Evolutionary conservation across 1,284 basidiomycete species (phyloP).

Genomic region (Tylopilus orsonianus): DNA sequence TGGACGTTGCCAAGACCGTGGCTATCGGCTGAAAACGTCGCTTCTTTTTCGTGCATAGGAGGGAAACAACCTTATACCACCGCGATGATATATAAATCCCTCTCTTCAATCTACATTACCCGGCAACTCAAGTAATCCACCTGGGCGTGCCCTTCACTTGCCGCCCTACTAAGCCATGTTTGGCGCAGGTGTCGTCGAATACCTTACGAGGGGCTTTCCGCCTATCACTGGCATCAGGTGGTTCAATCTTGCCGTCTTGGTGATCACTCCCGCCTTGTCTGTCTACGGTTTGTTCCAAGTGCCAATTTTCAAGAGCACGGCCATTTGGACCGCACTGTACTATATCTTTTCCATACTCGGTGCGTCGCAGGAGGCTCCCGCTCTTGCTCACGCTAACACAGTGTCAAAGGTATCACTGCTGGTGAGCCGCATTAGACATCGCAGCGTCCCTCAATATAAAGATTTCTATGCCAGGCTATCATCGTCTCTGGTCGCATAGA

Average conservation of each 20-base stretch:
- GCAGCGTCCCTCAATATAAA: not conserved
- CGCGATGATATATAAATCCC: constrained; percentile 30
- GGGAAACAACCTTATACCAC: constrained; percentile 20
- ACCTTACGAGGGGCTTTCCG: constrained; percentile 40
- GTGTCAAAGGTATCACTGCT: constrained; percentile 50
- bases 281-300: constrained; percentile 63
- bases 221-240: constrained; percentile 55
- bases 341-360: constrained; percentile 78
- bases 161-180: constrained; percentile 15
- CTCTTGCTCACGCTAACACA: constrained; percentile 17
- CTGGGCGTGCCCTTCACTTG: not conserved
- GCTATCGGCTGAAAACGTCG: constrained; percentile 19
- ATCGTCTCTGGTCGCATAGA: constrained; percentile 89
- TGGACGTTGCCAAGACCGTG: constrained; percentile 20
- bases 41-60: constrained; percentile 20
- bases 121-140: constrained; percentile 12
- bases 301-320: constrained; percentile 50
- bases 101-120: constrained; percentile 12
- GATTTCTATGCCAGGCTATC: constrained; percentile 61
- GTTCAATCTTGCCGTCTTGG: constrained; percentile 66
- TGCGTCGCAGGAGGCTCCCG: constrained; percentile 30
- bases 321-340: constrained; percentile 59
- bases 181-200: constrained; percentile 11
- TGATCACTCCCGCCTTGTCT: constrained; percentile 65
- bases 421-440: constrained; percentile 41